Evolutionary conservation across 441 rosid genomes (phyloP).

Genomic region (Pelargonium myrrhifolium): DNA sequence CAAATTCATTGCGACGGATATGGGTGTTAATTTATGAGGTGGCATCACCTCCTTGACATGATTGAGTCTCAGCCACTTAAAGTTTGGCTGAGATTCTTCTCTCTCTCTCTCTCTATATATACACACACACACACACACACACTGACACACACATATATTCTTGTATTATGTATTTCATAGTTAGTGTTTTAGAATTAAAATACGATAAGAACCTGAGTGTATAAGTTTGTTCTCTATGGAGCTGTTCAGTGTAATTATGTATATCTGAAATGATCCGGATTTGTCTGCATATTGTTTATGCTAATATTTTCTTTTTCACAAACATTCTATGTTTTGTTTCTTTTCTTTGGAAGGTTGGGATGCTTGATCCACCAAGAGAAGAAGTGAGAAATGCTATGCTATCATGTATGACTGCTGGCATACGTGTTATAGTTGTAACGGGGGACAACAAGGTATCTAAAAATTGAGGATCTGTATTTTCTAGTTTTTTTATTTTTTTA

Average conservation of each 20-base stretch:
- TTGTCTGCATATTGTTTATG: neutral
- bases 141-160: neutral
- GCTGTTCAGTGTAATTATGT: neutral
- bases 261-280: neutral
- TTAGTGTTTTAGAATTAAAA: neutral
- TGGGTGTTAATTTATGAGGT: too few species aligned
- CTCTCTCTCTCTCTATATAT: too few species aligned
- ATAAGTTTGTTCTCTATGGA: neutral
- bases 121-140: too few species aligned
- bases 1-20: too few species aligned
- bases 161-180: neutral
- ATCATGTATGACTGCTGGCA: constrained; percentile 97
- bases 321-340: constrained; percentile 7
- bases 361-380: constrained; percentile 98
- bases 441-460: constrained; percentile 91
- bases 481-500: constrained; percentile 9
- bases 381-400: constrained; percentile 97
- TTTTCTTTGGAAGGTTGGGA: constrained; percentile 65
- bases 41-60: too few species aligned
- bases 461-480: constrained; percentile 14
- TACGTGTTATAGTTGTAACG: constrained; percentile 97
- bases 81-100: too few species aligned
- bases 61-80: too few species aligned
- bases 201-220: neutral
- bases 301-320: constrained; percentile 2